Evolutionary conservation across 2,329 filamentous ascomycete genomes (phyloP).

Genomic region (Tolypocladium sp.): DNA sequence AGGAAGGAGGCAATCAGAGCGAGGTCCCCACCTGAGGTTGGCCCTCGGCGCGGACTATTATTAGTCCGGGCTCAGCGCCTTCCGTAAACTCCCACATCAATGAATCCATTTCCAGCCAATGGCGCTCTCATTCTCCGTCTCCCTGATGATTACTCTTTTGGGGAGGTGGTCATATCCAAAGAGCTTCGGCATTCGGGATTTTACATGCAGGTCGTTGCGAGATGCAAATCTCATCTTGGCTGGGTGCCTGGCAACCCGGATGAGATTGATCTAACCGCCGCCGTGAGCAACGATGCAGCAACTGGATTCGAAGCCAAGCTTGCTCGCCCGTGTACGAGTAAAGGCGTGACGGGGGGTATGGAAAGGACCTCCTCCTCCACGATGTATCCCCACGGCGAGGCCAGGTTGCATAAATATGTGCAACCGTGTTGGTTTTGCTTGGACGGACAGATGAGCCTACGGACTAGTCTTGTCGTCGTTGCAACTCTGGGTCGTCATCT

Average conservation of each 20-base stretch:
- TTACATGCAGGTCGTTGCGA: background rate
- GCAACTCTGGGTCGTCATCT: background rate
- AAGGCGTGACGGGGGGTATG: background rate
- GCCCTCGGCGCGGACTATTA: slow-evolving; percentile 14
- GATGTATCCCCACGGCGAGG: background rate
- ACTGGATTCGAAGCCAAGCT: background rate
- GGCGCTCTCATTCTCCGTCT: background rate
- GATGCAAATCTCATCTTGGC: background rate
- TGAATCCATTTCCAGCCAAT: background rate
- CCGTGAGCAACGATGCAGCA: background rate
- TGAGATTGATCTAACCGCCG: background rate
- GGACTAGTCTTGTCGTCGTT: background rate
- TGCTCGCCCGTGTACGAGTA: background rate
- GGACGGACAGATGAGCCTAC: background rate
- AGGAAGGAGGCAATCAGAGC: slow-evolving; percentile 27
- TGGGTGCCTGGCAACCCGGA: background rate
- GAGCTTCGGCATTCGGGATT: background rate
- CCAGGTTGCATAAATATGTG: background rate
- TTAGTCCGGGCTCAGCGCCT: slow-evolving; percentile 7
- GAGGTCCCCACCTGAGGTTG: slow-evolving; percentile 2
- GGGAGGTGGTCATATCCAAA: background rate
- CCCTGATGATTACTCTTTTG: background rate
- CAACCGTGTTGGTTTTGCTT: background rate
- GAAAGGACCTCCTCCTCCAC: no score
- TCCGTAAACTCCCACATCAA: background rate